Conservation (phyloP, 805 yeast genomes). For the Pichia eremophila region DNA sequence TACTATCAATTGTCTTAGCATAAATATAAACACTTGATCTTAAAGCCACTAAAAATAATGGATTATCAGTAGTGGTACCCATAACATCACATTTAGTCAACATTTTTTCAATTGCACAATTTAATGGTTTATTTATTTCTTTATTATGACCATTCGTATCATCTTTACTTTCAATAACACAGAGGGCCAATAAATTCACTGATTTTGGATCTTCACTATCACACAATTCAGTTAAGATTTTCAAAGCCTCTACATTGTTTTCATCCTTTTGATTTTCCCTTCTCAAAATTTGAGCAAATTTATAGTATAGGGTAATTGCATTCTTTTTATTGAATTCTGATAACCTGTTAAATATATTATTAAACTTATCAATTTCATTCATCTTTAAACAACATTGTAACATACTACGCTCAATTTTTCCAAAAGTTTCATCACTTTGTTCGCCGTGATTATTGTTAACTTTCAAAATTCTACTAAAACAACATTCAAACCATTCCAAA, state of each 20-base stretch:
- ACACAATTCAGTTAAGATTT: slow-evolving; percentile 3
- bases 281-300: slow-evolving; percentile 20
- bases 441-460: not conserved
- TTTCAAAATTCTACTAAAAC: slow-evolving; percentile 5
- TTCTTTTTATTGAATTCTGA: slow-evolving; percentile 12
- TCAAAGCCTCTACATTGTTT: not conserved
- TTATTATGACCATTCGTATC: not conserved
- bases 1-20: slow-evolving; percentile 10
- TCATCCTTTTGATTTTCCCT: not conserved
- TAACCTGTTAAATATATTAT: slow-evolving; percentile 19
- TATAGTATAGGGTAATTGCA: slow-evolving; percentile 26
- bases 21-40: slow-evolving; percentile 11
- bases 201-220: not conserved
- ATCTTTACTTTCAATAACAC: slow-evolving; percentile 22
- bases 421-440: slow-evolving; percentile 22
- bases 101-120: slow-evolving; percentile 2
- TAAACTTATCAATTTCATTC: slow-evolving; percentile 15
- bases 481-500: slow-evolving; percentile 13
- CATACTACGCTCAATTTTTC: slow-evolving; percentile 30
- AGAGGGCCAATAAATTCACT: slow-evolving; percentile 18
- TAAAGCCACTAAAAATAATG: slow-evolving; percentile 10
- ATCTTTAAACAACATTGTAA: slow-evolving; percentile 21
- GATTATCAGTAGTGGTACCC: not conserved
- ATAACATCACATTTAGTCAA: not conserved
- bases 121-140: not conserved